Conservation (phyloP, 1,139 yeast species). For the Diutina neorugosa region DNA sequence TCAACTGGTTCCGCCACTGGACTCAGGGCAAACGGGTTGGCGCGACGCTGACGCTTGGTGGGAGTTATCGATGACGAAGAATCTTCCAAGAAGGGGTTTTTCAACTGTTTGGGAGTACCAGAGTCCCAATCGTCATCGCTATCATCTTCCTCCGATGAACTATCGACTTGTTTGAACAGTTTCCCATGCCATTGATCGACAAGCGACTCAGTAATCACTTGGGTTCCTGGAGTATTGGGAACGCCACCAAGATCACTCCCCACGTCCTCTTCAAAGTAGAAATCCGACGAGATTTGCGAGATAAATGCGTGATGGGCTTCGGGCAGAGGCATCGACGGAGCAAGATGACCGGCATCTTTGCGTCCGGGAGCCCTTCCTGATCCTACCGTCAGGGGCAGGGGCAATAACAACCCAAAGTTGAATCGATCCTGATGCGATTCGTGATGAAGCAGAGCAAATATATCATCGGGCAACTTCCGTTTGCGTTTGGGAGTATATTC, state of each 20-base stretch:
- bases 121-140: background rate
- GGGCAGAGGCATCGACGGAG: background rate
- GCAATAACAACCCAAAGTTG: background rate
- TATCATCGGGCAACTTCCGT: background rate
- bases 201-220: background rate
- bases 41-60: background rate
- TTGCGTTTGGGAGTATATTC: slow-evolving; percentile 3
- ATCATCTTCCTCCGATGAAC: background rate
- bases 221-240: background rate
- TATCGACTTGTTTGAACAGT: background rate
- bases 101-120: background rate
- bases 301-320: slow-evolving; percentile 2
- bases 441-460: background rate
- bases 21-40: background rate
- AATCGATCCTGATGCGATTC: background rate
- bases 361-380: background rate
- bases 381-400: background rate
- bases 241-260: background rate
- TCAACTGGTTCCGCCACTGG: slow-evolving; percentile 11
- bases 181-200: slow-evolving; percentile 3
- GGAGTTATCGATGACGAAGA: background rate
- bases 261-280: background rate
- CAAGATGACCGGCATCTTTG: slow-evolving; percentile 3
- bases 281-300: background rate
- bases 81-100: background rate